These are phyloP conservation scores for Syncephalis fuscata DNA, from an alignment of 371 early-diverging fungal species.

Conservation along the genomic window DNA sequence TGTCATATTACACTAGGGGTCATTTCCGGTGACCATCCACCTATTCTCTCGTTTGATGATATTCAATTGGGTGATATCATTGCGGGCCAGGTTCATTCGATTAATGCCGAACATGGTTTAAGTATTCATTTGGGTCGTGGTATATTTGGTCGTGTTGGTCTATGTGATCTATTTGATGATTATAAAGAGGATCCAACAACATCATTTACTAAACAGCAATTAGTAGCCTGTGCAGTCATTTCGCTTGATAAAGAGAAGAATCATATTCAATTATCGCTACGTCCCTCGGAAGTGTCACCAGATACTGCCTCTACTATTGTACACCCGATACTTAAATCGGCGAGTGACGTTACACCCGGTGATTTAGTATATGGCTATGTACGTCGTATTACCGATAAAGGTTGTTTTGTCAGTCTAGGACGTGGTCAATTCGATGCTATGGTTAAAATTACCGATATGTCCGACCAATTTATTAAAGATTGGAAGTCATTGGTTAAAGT, in stretches of 20 bases:
- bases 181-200: slow-evolving; percentile 28
- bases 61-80: slow-evolving; percentile 27
- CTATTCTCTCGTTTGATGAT: slow-evolving; percentile 19
- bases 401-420: slow-evolving; percentile 58
- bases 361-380: slow-evolving; percentile 57
- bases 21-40: slow-evolving; percentile 10
- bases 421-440: slow-evolving; percentile 38
- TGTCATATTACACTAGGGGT: slow-evolving; percentile 15
- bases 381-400: slow-evolving; percentile 44
- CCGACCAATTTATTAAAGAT: slow-evolving; percentile 74
- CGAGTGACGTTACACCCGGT: slow-evolving; percentile 27
- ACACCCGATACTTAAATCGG: slow-evolving; percentile 21
- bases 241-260: slow-evolving; percentile 23
- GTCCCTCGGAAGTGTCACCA: slow-evolving; percentile 25
- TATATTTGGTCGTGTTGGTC: slow-evolving; percentile 33
- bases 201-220: slow-evolving; percentile 20
- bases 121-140: slow-evolving; percentile 25
- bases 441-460: slow-evolving; percentile 71
- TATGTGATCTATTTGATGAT: slow-evolving; percentile 41
- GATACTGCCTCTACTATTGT: slow-evolving; percentile 10
- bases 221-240: slow-evolving; percentile 32
- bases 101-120: slow-evolving; percentile 22
- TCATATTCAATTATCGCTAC: slow-evolving; percentile 42
- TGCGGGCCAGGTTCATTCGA: slow-evolving; percentile 26
- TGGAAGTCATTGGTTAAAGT: slow-evolving; percentile 50